phyloP scores from a whole-genome alignment of 352 stramenopile genomes.

The Globisporangium radiosum region DNA sequence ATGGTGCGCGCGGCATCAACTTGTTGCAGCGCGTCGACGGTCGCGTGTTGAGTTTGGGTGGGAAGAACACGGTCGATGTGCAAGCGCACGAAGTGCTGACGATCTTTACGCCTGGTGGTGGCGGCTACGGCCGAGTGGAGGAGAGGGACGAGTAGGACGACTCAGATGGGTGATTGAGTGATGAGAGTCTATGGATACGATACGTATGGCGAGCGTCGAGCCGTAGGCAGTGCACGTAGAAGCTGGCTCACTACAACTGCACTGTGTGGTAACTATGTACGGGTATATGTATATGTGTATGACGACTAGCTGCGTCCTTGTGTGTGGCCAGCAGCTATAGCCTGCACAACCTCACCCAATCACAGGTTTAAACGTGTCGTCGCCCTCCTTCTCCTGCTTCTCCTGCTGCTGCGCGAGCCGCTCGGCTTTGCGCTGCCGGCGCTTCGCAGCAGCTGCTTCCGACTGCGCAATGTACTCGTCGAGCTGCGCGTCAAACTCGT shows the following conservation, averaged over 20 bases:
- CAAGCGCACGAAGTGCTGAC: conserved; percentile 90
- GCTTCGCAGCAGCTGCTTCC: conserved; percentile 12
- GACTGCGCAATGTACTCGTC: conserved; percentile 48
- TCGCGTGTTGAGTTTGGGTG: conserved; percentile 69
- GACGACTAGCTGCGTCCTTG: too few species aligned
- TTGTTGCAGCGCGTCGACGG: conserved; percentile 74
- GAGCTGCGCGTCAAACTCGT: conserved; percentile 55
- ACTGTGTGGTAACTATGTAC: too few species aligned
- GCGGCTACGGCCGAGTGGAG: conserved; percentile 80
- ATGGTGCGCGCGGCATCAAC: conserved; percentile 91
- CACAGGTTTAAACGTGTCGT: conserved; percentile 12
- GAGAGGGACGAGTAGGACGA: not conserved
- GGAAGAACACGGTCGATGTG: conserved; percentile 95
- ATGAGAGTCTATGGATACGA: too few species aligned
- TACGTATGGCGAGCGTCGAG: too few species aligned
- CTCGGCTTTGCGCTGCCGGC: conserved; percentile 13
- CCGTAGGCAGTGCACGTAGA: too few species aligned
- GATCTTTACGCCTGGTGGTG: conserved; percentile 95
- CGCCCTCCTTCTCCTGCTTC: not conserved
- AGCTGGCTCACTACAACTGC: too few species aligned
- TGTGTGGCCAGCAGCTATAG: too few species aligned
- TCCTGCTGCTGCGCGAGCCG: conserved; percentile 5
- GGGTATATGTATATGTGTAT: too few species aligned
- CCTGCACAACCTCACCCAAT: not conserved
- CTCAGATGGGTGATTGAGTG: conserved; percentile 6